Base-by-base conservation (phyloP, 2,329 filamentous ascomycete species). In the Xylariaceae sp. region DNA sequence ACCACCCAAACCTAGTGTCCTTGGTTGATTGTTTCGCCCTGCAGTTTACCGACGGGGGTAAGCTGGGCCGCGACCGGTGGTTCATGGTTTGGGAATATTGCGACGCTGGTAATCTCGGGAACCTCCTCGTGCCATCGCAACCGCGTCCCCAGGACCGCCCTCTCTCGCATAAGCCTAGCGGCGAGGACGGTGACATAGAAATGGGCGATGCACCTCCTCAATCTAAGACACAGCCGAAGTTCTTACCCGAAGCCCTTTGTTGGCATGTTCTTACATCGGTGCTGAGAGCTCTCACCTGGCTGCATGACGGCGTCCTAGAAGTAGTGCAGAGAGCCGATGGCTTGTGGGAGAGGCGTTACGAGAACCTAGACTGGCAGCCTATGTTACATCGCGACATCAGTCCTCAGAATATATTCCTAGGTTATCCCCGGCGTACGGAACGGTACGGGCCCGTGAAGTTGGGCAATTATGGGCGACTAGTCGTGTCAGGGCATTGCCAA, bases 401-500 rank as follows among this genome's bases (percentile, higher is more conserved):
- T 47, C 72, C 79, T 0, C 61, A 60, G n/a, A 78, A 78, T 59
- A 73, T 83, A 50, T 79, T 75, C 63, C 73, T 83, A 59, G 72
- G 76, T 63, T 71, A 76, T 48, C 73, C 78, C 34, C 67, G 68
- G 12, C 75, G 75, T 1, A 64, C 56, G 12, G 78, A 81, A 66
- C 74, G 71, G 30, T 83, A 81, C 60, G 80, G 79, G 0, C 62
- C 69, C 26, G 81, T 79, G 60, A 83, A 81, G 67, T 66, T 83
- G 51, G 79, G 79, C 13, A 72, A 76, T 40, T 79, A 78, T 50
- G 62, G 68, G 41, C 62, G 62, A n/a, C 70, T 72, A 15, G 66
- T 64, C 22, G 67, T 78, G 10, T 72, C 73, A n/a, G 69, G 69
- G 40, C 72, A 75, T 42, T 60, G 61, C 21, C 58, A 61, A 32